Conservation (phyloP, 768 basidiomycete genomes). For the Pleurotus cornucopiae region DNA sequence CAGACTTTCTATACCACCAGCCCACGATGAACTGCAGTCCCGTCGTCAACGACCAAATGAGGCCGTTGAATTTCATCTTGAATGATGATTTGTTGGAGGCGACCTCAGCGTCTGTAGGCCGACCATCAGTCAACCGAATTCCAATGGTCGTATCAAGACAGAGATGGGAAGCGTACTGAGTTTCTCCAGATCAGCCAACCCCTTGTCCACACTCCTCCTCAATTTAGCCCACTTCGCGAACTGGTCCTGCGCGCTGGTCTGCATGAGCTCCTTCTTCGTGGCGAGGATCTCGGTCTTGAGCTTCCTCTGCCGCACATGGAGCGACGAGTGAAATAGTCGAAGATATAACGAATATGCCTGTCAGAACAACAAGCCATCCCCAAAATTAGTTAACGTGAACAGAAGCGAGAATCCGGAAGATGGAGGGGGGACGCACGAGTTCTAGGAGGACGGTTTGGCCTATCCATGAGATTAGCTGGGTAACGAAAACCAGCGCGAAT, state of each 20-base stretch:
- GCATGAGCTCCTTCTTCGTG: conserved; percentile 80
- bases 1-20: conserved; percentile 87
- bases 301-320: conserved; percentile 53
- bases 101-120: conserved; percentile 59
- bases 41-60: conserved; percentile 83
- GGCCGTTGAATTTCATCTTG: conserved; percentile 63
- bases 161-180: conserved; percentile 50
- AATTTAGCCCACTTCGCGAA: conserved; percentile 99
- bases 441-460: conserved; percentile 83
- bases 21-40: conserved; percentile 81
- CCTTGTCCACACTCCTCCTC: conserved; percentile 87
- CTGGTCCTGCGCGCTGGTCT: conserved; percentile 94
- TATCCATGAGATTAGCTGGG: conserved; percentile 84
- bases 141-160: neutral
- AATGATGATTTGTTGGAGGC: conserved; percentile 58
- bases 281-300: conserved; percentile 79
- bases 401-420: conserved; percentile 5
- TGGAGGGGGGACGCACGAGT: conserved; percentile 47
- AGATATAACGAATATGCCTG: conserved; percentile 76
- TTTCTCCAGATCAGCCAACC: conserved; percentile 84
- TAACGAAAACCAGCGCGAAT: conserved; percentile 76
- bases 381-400: neutral
- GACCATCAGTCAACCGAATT: neutral
- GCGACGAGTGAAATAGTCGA: conserved; percentile 54
- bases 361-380: too few relatives aligned